These are phyloP conservation scores for Rhododendron griersonianum DNA, from an alignment of 148 eudicot genomes.

Conservation along the genomic window DNA sequence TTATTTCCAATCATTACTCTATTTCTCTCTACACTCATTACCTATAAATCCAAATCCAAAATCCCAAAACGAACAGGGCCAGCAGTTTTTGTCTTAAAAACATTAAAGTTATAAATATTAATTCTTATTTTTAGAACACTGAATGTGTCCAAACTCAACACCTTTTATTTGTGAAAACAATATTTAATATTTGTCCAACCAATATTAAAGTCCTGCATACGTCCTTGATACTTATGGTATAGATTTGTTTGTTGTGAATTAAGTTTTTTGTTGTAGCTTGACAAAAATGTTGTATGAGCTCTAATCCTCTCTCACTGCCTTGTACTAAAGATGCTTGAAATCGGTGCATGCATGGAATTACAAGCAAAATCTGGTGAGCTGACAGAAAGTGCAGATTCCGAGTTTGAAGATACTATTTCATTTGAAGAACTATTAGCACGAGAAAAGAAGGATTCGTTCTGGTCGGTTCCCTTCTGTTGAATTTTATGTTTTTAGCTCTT, in stretches of 20 bases:
- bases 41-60: no score
- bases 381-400: constrained; percentile 35
- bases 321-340: constrained; percentile 51
- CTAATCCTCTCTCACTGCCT: neutral
- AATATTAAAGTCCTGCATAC: no score
- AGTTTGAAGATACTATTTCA: constrained; percentile 37
- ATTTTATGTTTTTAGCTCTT: neutral
- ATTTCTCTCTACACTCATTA: no score
- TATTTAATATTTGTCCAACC: no score
- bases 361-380: constrained; percentile 40
- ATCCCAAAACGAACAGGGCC: no score
- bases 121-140: no score
- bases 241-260: neutral
- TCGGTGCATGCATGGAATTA: constrained; percentile 44
- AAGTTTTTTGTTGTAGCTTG: neutral
- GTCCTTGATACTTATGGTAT: neutral
- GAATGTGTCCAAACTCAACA: no score
- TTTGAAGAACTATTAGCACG: constrained; percentile 63
- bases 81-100: no score
- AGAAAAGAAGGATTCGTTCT: constrained; percentile 71
- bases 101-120: no score
- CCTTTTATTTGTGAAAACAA: no score
- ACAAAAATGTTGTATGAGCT: neutral
- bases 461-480: constrained; percentile 27
- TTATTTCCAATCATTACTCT: no score